Evolutionary conservation across 306 rosid species (phyloP), one percentile per base, ranked within the genome.

Genomic region (Corylus heterophylla): DNA sequence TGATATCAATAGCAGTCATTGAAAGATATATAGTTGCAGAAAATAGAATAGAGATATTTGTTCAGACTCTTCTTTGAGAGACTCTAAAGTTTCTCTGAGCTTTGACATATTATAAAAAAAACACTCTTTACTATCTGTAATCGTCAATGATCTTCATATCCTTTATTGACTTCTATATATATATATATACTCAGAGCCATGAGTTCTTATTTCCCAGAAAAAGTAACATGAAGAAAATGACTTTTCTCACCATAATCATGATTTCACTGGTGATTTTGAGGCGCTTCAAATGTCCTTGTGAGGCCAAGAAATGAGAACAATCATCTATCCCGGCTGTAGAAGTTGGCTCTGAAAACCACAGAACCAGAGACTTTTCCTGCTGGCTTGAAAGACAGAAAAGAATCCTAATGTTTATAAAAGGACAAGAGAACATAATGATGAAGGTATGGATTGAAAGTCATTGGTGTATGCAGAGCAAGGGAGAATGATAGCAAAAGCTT

Each of bases 401-500:
- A 50, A 62, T 75, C 61, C 18, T 64, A 44, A 27, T 79, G 71
- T 61, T 8, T 54, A 42, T 73, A 13, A 17, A 16, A 49, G 54
- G 25, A 29, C 10, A 72, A 54, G 70, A 82, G 83, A 13, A 75
- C 59, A 63, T 54, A 61, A 52, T 31, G 52, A 74, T 27, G 59
- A 48, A 48, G 64, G 55, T 73, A 22, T 1, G 62, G 44, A 76
- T 49, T 48, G 48, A 17, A 47, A 29, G 50, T 64, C 31, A 55
- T 42, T 45, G 25, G 45, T 44, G 16, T 39, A 67, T 61, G 73
- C 56, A 78, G 58, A 74, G 31, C 55, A 78, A 22, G 73, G 83
- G 62, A 71, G 71, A 76, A 76, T 73, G 62, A 77, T 35, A 31
- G 29, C 63, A 69, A 79, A 73, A 78, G 81, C 74, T 62, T 80